Percentiles rank a stretch among this genome's conserved stretches.
phyloP scores from a whole-genome alignment of 805 yeast species.

The Torulaspora maleeae region DNA sequence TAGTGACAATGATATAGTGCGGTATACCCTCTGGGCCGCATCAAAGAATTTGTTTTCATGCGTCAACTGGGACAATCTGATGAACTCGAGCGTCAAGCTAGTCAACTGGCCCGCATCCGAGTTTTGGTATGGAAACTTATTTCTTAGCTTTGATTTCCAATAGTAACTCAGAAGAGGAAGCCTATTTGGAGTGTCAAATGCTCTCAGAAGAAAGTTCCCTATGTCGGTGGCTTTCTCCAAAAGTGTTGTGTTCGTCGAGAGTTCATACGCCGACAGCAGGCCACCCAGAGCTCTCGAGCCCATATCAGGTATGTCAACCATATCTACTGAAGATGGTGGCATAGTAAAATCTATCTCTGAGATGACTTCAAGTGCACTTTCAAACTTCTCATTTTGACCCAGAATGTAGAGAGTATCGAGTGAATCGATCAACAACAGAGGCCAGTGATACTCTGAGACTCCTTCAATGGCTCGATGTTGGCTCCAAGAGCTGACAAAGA shows the following conservation, averaged over 20 bases:
- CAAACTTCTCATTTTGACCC: slow-evolving; percentile 40
- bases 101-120: slow-evolving; percentile 45
- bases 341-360: slow-evolving; percentile 39
- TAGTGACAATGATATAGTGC: slow-evolving; percentile 36
- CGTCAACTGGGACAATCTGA: slow-evolving; percentile 49
- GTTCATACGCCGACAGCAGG: slow-evolving; percentile 47
- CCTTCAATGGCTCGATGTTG: slow-evolving; percentile 12
- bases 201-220: slow-evolving; percentile 47
- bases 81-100: slow-evolving; percentile 48
- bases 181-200: slow-evolving; percentile 56
- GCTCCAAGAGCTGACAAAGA: slow-evolving; percentile 43
- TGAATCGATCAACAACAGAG: slow-evolving; percentile 47
- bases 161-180: slow-evolving; percentile 46
- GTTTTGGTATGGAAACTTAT: slow-evolving; percentile 38
- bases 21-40: slow-evolving; percentile 44
- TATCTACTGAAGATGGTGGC: slow-evolving; percentile 41
- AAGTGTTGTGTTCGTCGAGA: slow-evolving; percentile 39
- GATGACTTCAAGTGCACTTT: slow-evolving; percentile 38
- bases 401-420: slow-evolving; percentile 49
- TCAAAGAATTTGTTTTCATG: slow-evolving; percentile 46
- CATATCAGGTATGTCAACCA: slow-evolving; percentile 47
- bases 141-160: slow-evolving; percentile 38
- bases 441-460: slow-evolving; percentile 49
- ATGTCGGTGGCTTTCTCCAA: slow-evolving; percentile 41
- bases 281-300: slow-evolving; percentile 47